Evolutionary conservation across 257 asterid species (phyloP).

Genomic region (Capsicum baccatum): DNA sequence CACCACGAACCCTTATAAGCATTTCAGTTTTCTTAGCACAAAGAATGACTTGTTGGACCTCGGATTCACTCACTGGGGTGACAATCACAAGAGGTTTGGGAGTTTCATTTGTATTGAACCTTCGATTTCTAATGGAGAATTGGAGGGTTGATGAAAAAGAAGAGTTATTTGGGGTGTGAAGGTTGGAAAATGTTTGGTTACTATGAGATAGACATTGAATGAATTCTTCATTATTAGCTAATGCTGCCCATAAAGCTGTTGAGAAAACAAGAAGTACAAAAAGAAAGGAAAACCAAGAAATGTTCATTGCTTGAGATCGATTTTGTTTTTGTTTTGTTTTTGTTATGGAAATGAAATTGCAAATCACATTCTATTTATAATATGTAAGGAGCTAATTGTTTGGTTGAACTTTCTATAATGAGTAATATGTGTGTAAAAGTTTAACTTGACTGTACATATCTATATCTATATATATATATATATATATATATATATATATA

Average conservation of each 20-base stretch:
- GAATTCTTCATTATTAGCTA: conserved; percentile 17
- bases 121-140: conserved; percentile 19
- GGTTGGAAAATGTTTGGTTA: background rate
- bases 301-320: background rate
- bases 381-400: background rate
- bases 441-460: background rate
- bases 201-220: background rate
- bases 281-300: background rate
- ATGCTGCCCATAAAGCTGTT: background rate
- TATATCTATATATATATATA: no score
- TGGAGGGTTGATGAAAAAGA: conserved; percentile 25
- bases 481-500: no score
- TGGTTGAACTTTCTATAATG: conserved; percentile 1
- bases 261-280: background rate
- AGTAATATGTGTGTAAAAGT: background rate
- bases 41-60: background rate
- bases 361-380: conserved; percentile 21
- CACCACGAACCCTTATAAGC: background rate
- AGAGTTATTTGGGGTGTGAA: conserved; percentile 28
- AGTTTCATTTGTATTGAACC: conserved; percentile 25
- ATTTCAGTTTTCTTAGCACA: background rate
- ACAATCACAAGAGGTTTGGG: conserved; percentile 26
- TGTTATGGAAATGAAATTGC: background rate
- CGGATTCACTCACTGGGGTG: conserved; percentile 18
- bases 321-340: background rate